phyloP scores from a whole-genome alignment of 441 rosid genomes.

The Hura crepitans region DNA sequence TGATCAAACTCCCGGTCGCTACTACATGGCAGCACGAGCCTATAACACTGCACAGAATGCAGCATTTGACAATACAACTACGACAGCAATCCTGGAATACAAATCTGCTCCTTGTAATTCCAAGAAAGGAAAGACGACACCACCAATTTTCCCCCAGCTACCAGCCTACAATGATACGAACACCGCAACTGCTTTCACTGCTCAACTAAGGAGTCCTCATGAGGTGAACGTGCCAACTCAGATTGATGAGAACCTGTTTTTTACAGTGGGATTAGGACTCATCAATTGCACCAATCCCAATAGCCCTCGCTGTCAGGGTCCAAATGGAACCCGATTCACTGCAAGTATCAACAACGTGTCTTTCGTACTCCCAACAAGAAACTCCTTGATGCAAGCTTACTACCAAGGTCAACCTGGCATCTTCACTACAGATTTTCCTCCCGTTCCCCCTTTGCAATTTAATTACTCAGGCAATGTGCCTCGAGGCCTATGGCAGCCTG shows the following conservation, averaged over 20 bases:
- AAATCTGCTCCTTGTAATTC: conserved; percentile 40
- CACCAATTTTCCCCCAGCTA: conserved; percentile 48
- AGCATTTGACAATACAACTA: conserved; percentile 76
- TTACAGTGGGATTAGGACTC: conserved; percentile 75
- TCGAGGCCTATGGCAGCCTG: conserved; percentile 62
- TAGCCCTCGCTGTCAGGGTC: conserved; percentile 77
- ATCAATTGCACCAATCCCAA: conserved; percentile 51
- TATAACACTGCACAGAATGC: conserved; percentile 69
- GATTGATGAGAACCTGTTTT: conserved; percentile 63
- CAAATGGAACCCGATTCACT: conserved; percentile 77
- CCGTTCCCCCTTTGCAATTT: conserved; percentile 56
- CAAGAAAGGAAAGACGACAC: conserved; percentile 28
- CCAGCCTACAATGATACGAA: conserved; percentile 82
- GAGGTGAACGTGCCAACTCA: conserved; percentile 53
- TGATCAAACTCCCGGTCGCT: conserved; percentile 57
- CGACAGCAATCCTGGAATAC: conserved; percentile 81
- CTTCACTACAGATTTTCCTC: conserved; percentile 80
- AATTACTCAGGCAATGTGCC: conserved; percentile 80
- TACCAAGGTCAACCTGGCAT: conserved; percentile 56
- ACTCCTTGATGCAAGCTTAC: conserved; percentile 80
- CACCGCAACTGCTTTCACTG: conserved; percentile 55
- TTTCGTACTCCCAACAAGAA: conserved; percentile 57
- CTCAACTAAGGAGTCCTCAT: conserved; percentile 44
- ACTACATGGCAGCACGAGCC: conserved; percentile 75
- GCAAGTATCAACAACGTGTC: conserved; percentile 85